These are phyloP conservation scores for Strobilomyces echinocephalus DNA, from an alignment of 768 basidiomycete genomes.

Conservation along the genomic window DNA sequence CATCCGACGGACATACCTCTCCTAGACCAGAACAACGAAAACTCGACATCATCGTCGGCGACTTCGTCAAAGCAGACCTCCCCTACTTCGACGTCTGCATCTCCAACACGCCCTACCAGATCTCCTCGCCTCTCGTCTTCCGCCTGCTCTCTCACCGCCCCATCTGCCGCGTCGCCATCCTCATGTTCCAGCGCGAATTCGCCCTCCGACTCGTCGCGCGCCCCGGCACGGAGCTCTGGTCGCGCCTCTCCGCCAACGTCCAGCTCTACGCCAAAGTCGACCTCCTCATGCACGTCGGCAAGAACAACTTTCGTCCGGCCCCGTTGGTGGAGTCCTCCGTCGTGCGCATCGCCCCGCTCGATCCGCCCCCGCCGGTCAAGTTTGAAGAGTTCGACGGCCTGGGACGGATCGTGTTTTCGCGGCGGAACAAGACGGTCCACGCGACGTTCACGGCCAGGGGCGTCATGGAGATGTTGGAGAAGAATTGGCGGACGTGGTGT, in stretches of 20 bases:
- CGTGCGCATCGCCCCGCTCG: constrained; percentile 83
- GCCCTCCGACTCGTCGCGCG: constrained; percentile 86
- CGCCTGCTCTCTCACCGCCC: constrained; percentile 95
- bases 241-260: constrained; percentile 90
- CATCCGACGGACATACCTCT: neutral
- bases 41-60: constrained; percentile 91
- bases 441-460: constrained; percentile 93
- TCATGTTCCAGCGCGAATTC: constrained; percentile 99
- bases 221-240: constrained; percentile 85
- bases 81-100: constrained; percentile 99
- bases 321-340: constrained; percentile 93
- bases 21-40: constrained; percentile 92
- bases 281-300: constrained; percentile 93
- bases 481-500: constrained; percentile 91
- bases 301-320: constrained; percentile 94
- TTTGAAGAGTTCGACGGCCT: constrained; percentile 99
- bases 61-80: constrained; percentile 96
- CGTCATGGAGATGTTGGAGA: constrained; percentile 89
- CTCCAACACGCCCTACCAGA: constrained; percentile 98
- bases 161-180: constrained; percentile 86
- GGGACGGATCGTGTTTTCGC: constrained; percentile 81
- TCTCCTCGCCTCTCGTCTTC: constrained; percentile 96
- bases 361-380: constrained; percentile 92
- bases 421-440: constrained; percentile 86
- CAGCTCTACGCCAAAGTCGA: constrained; percentile 97